Conservation (phyloP, 768 basidiomycete genomes). For the Polyporus arcularius region DNA sequence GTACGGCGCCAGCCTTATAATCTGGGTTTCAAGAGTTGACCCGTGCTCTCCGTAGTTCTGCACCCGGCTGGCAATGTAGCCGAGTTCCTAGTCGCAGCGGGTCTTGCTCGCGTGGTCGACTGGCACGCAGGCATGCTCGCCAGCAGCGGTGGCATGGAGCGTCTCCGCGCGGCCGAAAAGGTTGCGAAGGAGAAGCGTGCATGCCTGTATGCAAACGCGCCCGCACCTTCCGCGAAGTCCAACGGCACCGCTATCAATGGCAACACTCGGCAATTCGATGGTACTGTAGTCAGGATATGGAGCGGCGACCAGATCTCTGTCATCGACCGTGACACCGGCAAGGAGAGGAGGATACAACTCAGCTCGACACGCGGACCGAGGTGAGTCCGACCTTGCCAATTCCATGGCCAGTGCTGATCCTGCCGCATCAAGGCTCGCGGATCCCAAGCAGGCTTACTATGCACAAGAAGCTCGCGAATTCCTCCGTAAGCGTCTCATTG, state of each 20-base stretch:
- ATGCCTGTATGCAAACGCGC: conserved; percentile 65
- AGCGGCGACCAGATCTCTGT: conserved; percentile 89
- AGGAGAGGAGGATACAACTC: conserved; percentile 83
- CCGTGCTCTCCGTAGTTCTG: conserved; percentile 47
- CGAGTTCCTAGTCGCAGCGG: conserved; percentile 80
- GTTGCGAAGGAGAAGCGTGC: conserved; percentile 73
- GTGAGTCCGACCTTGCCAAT: conserved; percentile 37
- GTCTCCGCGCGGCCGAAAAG: conserved; percentile 82
- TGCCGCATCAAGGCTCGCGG: conserved; percentile 60
- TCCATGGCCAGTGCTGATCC: conserved; percentile 33
- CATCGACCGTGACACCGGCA: conserved; percentile 65
- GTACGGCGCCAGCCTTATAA: conserved; percentile 35
- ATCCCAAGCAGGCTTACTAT: conserved; percentile 84
- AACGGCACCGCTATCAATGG: conserved; percentile 48
- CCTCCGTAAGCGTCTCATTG: conserved; percentile 88
- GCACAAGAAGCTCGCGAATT: conserved; percentile 94
- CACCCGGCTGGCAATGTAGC: conserved; percentile 96
- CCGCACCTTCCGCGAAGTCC: conserved; percentile 48
- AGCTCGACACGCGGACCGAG: conserved; percentile 88
- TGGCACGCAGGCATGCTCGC: conserved; percentile 98
- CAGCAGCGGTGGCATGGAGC: conserved; percentile 81
- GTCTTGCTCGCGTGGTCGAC: conserved; percentile 90
- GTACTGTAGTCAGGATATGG: conserved; percentile 85
- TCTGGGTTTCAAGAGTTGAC: no score
- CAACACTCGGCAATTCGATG: conserved; percentile 66